A percentile compares a stretch with the other conserved stretches of the same genome.
Evolutionary conservation across 2,329 filamentous ascomycete genomes (phyloP).

Genomic region (Xylogone sp.): DNA sequence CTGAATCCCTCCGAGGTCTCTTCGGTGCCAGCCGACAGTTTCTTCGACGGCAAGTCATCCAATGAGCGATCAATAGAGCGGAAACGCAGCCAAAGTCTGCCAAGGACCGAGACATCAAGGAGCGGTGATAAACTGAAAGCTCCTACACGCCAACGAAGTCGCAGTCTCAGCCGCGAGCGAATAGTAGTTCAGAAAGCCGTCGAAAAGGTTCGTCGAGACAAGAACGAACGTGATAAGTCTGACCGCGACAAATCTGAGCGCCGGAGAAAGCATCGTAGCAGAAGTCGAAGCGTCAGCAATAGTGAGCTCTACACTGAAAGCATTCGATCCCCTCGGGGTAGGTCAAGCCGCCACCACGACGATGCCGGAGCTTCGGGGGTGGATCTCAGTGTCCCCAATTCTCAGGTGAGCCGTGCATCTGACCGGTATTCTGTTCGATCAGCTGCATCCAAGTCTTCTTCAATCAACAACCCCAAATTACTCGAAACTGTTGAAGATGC

Average conservation of each 20-base stretch:
- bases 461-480: slow-evolving; percentile 68
- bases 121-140: slow-evolving; percentile 50
- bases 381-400: slow-evolving; percentile 60
- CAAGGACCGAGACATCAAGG: slow-evolving; percentile 21
- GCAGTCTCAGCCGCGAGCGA: slow-evolving; percentile 63
- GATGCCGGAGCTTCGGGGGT: slow-evolving; percentile 38
- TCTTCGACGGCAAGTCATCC: slow-evolving; percentile 49
- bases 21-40: slow-evolving; percentile 69
- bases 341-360: slow-evolving; percentile 48
- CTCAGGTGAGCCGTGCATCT: slow-evolving; percentile 49
- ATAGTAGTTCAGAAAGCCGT: slow-evolving; percentile 63
- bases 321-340: slow-evolving; percentile 40
- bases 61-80: slow-evolving; percentile 21
- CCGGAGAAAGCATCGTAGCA: slow-evolving; percentile 37
- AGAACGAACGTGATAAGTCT: slow-evolving; percentile 41
- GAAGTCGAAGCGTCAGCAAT: slow-evolving; percentile 42
- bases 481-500: slow-evolving; percentile 72
- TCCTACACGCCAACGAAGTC: slow-evolving; percentile 52
- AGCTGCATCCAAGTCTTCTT: slow-evolving; percentile 55
- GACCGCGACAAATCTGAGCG: slow-evolving; percentile 42
- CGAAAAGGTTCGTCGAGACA: slow-evolving; percentile 57
- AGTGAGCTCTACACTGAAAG: slow-evolving; percentile 39
- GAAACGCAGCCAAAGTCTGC: slow-evolving; percentile 26
- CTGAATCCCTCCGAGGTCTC: slow-evolving; percentile 81
- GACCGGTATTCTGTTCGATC: slow-evolving; percentile 57